A percentile compares a stretch with the other conserved stretches of the same genome.
Evolutionary conservation across 306 rosid genomes (phyloP).

Genomic region (Pyrus communis): DNA sequence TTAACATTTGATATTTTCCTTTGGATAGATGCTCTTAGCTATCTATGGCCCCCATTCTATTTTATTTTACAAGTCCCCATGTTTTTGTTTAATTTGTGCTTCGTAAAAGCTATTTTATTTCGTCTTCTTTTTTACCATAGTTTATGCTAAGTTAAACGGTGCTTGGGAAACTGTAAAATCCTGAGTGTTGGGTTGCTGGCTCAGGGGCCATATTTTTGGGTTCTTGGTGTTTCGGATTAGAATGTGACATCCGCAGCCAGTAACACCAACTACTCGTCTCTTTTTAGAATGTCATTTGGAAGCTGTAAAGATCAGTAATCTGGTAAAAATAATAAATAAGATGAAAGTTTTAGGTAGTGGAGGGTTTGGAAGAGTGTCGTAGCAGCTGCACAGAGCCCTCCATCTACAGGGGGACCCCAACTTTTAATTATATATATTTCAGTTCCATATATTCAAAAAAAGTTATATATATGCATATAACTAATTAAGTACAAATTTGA

Average conservation of each 20-base stretch:
- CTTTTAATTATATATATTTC: no score
- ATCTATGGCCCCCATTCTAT: not conserved
- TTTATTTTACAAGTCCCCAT: slow-evolving; percentile 9
- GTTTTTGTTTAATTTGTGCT: slow-evolving; percentile 23
- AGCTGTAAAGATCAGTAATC: not conserved
- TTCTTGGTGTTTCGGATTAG: slow-evolving; percentile 8
- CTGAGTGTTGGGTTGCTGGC: slow-evolving; percentile 10
- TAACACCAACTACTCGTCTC: not conserved
- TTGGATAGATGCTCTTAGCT: not conserved
- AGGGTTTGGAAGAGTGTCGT: no score
- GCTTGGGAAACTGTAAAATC: slow-evolving; percentile 10
- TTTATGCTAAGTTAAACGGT: not conserved
- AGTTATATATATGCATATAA: no score
- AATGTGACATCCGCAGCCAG: not conserved
- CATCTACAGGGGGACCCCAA: no score
- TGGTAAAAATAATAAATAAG: not conserved
- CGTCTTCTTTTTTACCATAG: no score
- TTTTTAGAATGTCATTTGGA: not conserved
- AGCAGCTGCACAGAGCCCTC: no score
- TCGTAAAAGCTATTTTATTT: slow-evolving; percentile 12
- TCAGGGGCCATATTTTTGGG: slow-evolving; percentile 13
- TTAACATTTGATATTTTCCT: no score
- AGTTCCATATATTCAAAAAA: no score
- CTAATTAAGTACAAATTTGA: no score
- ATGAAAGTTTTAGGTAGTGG: no score